phyloP scores from a whole-genome alignment of 257 asterid genomes.

The Solanum pinnatisectum region DNA sequence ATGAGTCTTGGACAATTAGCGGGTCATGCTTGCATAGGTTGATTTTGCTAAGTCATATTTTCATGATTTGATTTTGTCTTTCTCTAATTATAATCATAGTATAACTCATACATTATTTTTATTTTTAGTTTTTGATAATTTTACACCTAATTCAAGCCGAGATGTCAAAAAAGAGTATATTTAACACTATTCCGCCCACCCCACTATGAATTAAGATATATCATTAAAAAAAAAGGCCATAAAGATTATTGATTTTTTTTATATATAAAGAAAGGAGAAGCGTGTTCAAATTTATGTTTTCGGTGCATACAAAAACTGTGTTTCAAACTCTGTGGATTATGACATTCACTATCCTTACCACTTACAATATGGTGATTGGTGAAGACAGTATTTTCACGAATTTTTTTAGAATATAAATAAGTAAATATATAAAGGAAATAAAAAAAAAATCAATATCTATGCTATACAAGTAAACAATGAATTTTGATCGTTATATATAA shows the following conservation, averaged over 20 bases:
- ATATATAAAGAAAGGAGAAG: neutral
- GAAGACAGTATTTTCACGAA: neutral
- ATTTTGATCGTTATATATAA: neutral
- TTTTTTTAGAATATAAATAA: neutral
- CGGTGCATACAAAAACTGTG: neutral
- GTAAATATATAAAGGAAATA: neutral
- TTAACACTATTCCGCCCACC: neutral
- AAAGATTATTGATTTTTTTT: neutral
- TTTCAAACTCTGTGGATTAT: neutral
- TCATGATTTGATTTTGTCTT: neutral
- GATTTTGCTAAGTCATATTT: neutral
- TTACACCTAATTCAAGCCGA: neutral
- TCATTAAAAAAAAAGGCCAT: neutral
- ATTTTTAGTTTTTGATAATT: neutral
- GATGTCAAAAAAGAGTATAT: neutral
- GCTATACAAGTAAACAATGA: no score
- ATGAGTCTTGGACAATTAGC: neutral
- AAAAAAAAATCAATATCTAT: no score
- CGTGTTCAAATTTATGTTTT: neutral
- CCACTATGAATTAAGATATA: neutral
- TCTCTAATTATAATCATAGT: neutral
- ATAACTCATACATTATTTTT: neutral
- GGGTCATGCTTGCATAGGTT: neutral
- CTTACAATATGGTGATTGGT: no score
- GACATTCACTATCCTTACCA: neutral